Evolutionary conservation across 805 yeast species (phyloP).

Genomic region (Starmerella etchellsii): DNA sequence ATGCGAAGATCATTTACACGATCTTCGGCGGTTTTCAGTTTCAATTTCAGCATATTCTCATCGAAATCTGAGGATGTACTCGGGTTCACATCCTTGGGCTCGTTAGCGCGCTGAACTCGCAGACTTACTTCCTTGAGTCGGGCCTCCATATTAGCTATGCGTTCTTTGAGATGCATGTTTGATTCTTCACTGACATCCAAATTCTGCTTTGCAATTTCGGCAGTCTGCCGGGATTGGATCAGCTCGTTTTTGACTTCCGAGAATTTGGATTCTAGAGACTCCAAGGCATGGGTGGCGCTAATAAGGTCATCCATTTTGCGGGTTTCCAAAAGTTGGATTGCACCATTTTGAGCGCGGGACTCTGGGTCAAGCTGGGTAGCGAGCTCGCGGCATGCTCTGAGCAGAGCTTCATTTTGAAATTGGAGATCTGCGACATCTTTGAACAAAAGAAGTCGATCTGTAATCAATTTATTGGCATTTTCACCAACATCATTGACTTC

Average conservation of each 20-base stretch:
- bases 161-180: background rate
- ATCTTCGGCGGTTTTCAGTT: constrained; percentile 18
- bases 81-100: background rate
- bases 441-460: constrained; percentile 63
- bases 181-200: background rate
- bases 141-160: background rate
- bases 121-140: background rate
- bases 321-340: background rate
- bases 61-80: background rate
- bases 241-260: background rate
- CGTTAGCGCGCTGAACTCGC: background rate
- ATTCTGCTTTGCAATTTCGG: background rate
- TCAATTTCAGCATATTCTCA: constrained; percentile 15
- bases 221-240: no score
- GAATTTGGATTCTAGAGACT: background rate
- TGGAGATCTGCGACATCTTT: constrained; percentile 55
- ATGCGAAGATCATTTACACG: constrained; percentile 26
- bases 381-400: constrained; percentile 54
- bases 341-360: constrained; percentile 1
- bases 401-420: constrained; percentile 57
- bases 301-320: background rate
- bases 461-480: constrained; percentile 33
- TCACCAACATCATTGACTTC: constrained; percentile 54
- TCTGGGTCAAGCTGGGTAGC: constrained; percentile 37
- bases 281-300: background rate